Evolutionary conservation across 2,329 filamentous ascomycete genomes (phyloP), one percentile per base, ranked within the genome.

Genomic region (Botryosphaeria dothidea): DNA sequence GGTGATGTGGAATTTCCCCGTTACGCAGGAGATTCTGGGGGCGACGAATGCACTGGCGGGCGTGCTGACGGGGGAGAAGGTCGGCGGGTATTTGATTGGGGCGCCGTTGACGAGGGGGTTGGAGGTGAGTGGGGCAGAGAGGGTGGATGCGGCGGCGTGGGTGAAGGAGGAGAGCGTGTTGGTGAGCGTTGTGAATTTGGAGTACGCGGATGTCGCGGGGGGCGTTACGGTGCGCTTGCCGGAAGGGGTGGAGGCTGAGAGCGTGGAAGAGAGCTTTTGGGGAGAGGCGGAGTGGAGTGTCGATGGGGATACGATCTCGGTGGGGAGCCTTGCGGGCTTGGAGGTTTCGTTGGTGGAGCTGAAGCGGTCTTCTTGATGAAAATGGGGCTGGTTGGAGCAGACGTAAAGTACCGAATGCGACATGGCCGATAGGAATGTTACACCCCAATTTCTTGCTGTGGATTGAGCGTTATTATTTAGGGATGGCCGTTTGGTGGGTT

Each of bases 1-100:
- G 38, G 79, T 82, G 34, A 78, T 76, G 69, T 85, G 84, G 83
- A 71, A 75, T 17, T 85, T 79, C 66, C 82, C 83, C 0, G 79
- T 79, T 3, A 73, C 67, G 13, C 41, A 65, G 45, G 45, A 48
- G 8, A 48, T 52, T 27, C 7, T 56, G 19, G 31, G 4, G 2
- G 73, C 72, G 31, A 83, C 74, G 52, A 74, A 73, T 9, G 51
- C 65, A n/a, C 67, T 85, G 65, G 80, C 79, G 11, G 76, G 71
- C 19, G 73, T 81, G 0, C 70, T 84, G 7, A 77, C 78, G 19
- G 67, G 45, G 2, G 29, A 69, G 0, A 67, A 72, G 8, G 74
- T 79, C 0, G 72, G 75, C 6, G 61, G 61, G 4, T 80, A 82
- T 58, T 56, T 83, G 36, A 73, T 83, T 17, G 75, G 74, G 6